Base-by-base conservation (phyloP, 75 land plant genomes). In the Cryptomeria japonica region DNA sequence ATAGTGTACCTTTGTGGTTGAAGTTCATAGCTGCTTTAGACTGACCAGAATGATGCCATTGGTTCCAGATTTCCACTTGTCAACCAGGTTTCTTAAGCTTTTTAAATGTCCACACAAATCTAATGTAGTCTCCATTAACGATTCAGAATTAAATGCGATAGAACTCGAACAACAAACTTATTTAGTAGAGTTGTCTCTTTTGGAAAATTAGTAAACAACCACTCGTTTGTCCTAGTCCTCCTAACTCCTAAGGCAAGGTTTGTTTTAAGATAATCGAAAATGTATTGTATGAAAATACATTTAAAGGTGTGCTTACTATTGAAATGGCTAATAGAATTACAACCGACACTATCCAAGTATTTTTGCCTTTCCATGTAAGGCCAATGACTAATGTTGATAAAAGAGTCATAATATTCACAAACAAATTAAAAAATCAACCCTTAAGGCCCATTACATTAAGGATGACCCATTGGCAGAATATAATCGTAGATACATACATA, bases 351-450 rank as follows among this genome's bases (percentile, higher is more conserved):
- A 28, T 28, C 75, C 2, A 70, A 70, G 75, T 70, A 70, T 28
- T 61, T 64, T 75, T 34, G 34, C 77, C 77, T 16, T 12, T 75
- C 3, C 77, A 75, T 32, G 36, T 14, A 75, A 75, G 77, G 37
- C 3, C 7, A 3, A 25, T 75, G 16, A 32, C 14, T 34, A 75
- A 75, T 75, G 38, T 75, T 75, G 2, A 1, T 34, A 75, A 75
- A 64, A n/a, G 12, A 13, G 14, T 2, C 1, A 31, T 72, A 8
- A 75, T 75, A 75, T 75, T 75, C 70, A 32, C 77, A 75, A 75
- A 75, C 77, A 75, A 75, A 75, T 75, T 75, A 75, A 75, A 75
- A 75, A 75, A 75, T 75, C 77, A 75, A 75, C 77, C 77, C 37
- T 75, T 34, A 7, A 13, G 38, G 77, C 38, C 38, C 77, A 75